Percentiles rank a stretch among this genome's conserved stretches.
These are phyloP conservation scores for Fragaria iinumae DNA, from an alignment of 306 rosid genomes.

Conservation along the genomic window DNA sequence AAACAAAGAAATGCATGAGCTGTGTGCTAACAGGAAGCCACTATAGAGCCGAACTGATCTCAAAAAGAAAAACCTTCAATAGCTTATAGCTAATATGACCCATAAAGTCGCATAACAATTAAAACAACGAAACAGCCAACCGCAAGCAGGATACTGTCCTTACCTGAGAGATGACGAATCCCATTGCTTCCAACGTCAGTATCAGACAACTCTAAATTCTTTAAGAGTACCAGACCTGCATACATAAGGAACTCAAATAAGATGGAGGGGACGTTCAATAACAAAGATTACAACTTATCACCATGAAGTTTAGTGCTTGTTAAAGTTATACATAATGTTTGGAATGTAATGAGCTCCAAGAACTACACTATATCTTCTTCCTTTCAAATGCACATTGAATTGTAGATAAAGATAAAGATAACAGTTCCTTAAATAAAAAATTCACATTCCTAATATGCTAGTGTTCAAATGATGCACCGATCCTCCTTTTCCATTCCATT, in stretches of 20 bases:
- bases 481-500: background rate
- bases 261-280: background rate
- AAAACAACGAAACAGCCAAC: background rate
- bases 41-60: background rate
- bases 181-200: slow-evolving; percentile 67
- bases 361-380: background rate
- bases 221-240: slow-evolving; percentile 56
- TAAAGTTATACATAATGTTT: background rate
- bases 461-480: slow-evolving; percentile 1
- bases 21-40: background rate
- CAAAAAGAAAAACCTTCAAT: background rate
- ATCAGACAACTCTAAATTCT: slow-evolving; percentile 69
- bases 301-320: background rate
- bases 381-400: background rate
- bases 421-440: background rate
- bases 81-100: background rate
- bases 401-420: background rate
- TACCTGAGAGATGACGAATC: slow-evolving; percentile 63
- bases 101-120: background rate
- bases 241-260: background rate
- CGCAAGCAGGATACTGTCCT: background rate
- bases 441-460: background rate
- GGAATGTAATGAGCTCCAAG: background rate
- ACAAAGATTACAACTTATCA: background rate
- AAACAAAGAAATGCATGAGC: background rate